A percentile compares a stretch with the other conserved stretches of the same genome.
Evolutionary conservation across 495 filamentous ascomycete species (phyloP).

Genomic region (Bombardia bombarda): DNA sequence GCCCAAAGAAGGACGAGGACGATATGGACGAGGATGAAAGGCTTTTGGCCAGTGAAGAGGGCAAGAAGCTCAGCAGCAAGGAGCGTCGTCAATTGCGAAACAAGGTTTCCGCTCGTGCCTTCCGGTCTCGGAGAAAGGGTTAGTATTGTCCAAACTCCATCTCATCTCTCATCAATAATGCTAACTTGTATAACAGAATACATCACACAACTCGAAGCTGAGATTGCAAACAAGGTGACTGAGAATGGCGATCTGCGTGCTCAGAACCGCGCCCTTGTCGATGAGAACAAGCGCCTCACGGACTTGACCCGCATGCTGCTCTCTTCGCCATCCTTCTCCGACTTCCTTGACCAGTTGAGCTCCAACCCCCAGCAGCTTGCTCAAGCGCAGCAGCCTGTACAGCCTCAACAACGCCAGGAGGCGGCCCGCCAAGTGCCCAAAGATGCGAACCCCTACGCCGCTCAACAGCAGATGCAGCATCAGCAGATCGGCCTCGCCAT

Average conservation of each 20-base stretch:
- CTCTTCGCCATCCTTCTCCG: slow-evolving; percentile 75
- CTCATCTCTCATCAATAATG: neutral
- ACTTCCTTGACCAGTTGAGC: slow-evolving; percentile 69
- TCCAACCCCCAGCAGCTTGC: slow-evolving; percentile 34
- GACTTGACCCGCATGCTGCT: slow-evolving; percentile 77
- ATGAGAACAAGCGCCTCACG: slow-evolving; percentile 72
- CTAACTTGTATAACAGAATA: slow-evolving; percentile 69
- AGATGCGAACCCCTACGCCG: slow-evolving; percentile 54
- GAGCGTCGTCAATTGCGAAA: slow-evolving; percentile 91
- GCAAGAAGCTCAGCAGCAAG: slow-evolving; percentile 93
- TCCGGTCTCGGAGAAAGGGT: slow-evolving; percentile 95
- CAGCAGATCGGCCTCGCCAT: slow-evolving; percentile 64
- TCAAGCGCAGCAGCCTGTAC: slow-evolving; percentile 27
- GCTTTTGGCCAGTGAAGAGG: slow-evolving; percentile 86
- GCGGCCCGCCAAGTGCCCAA: slow-evolving; percentile 47
- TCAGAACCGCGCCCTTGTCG: slow-evolving; percentile 63
- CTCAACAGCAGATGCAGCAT: slow-evolving; percentile 43
- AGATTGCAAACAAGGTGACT: slow-evolving; percentile 63
- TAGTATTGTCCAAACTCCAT: slow-evolving; percentile 22
- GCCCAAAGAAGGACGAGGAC: slow-evolving; percentile 75
- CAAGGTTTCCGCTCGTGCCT: slow-evolving; percentile 95
- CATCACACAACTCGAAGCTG: slow-evolving; percentile 82
- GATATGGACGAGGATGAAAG: slow-evolving; percentile 99
- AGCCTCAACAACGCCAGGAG: slow-evolving; percentile 22
- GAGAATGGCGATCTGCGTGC: slow-evolving; percentile 64